Conservation (phyloP, 2,329 filamentous ascomycete species). For the Ampelomyces quisqualis region DNA sequence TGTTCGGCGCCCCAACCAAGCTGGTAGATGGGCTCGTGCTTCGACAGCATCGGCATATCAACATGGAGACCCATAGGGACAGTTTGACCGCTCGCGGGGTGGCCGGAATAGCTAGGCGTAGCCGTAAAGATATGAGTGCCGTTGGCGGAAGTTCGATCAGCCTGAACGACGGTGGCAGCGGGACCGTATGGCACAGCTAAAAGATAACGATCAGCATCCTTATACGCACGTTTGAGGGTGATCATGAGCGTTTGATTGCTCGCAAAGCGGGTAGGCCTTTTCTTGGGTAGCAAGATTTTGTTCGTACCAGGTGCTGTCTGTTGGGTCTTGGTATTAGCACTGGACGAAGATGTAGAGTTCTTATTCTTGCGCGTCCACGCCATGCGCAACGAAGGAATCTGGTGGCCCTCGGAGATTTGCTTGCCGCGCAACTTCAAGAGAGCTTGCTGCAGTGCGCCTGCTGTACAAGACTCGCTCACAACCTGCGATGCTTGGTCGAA, state of each 20-base stretch:
- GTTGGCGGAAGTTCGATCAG: no score
- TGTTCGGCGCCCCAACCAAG: no score
- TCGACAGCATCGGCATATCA: no score
- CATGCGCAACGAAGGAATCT: constrained; percentile 27
- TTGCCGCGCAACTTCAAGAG: constrained; percentile 33
- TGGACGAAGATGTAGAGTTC: constrained; percentile 2
- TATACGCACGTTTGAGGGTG: constrained; percentile 9
- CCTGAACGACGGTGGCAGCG: neutral
- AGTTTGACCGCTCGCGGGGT: no score
- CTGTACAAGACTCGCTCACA: constrained; percentile 25
- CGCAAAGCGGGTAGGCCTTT: constrained; percentile 9
- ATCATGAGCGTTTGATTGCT: constrained; percentile 1
- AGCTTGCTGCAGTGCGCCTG: constrained; percentile 37
- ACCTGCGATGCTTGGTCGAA: constrained; percentile 33
- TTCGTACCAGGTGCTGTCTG: constrained; percentile 7
- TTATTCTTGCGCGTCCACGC: constrained; percentile 25
- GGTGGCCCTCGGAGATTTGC: constrained; percentile 21
- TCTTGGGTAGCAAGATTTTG: constrained; percentile 6
- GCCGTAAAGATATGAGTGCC: no score
- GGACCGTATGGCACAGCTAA: neutral
- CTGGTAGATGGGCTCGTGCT: no score
- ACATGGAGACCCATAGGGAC: no score
- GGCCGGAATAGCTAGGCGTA: no score
- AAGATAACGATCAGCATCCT: constrained; percentile 3
- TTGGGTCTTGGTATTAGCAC: constrained; percentile 8